Evolutionary conservation across 2,329 filamentous ascomycete species (phyloP).

Genomic region (Dactylellina sp.): DNA sequence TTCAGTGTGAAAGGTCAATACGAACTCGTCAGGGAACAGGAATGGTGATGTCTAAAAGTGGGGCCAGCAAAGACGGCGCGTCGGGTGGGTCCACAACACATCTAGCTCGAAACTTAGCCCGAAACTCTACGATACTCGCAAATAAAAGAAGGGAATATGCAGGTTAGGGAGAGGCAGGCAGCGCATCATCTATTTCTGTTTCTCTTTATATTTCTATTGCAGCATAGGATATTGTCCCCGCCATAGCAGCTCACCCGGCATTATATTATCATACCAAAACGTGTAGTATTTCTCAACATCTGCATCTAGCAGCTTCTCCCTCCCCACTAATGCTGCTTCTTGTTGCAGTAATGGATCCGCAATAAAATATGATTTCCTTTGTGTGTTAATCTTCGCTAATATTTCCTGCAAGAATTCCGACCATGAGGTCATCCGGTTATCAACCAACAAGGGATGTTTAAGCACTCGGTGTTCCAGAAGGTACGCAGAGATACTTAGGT

Average conservation of each 20-base stretch:
- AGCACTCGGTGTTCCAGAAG: not conserved
- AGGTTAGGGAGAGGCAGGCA: too few relatives aligned
- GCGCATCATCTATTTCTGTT: not conserved
- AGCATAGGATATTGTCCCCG: conserved; percentile 29
- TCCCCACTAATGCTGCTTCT: conserved; percentile 7
- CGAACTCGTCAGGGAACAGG: too few relatives aligned
- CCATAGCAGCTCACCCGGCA: conserved; percentile 20
- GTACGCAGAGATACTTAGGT: not conserved
- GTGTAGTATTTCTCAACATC: conserved; percentile 26
- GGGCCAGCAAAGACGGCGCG: too few relatives aligned
- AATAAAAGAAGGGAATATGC: too few relatives aligned
- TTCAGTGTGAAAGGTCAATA: too few relatives aligned
- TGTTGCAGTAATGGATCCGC: conserved; percentile 23
- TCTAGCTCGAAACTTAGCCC: too few relatives aligned
- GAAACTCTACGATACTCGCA: too few relatives aligned
- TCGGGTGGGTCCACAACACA: too few relatives aligned
- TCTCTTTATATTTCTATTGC: not conserved
- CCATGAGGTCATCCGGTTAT: conserved; percentile 16
- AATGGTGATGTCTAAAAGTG: too few relatives aligned
- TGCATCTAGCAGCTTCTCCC: conserved; percentile 7
- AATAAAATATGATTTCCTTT: conserved; percentile 1
- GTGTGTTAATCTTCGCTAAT: not conserved
- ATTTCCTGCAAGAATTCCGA: conserved; percentile 7
- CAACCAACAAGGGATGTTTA: conserved; percentile 10
- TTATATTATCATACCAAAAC: conserved; percentile 33